Percentiles rank a stretch among this genome's conserved stretches.
These are phyloP conservation scores for Lizonia empirigonia DNA, from an alignment of 2,329 filamentous ascomycete species.

Conservation along the genomic window DNA sequence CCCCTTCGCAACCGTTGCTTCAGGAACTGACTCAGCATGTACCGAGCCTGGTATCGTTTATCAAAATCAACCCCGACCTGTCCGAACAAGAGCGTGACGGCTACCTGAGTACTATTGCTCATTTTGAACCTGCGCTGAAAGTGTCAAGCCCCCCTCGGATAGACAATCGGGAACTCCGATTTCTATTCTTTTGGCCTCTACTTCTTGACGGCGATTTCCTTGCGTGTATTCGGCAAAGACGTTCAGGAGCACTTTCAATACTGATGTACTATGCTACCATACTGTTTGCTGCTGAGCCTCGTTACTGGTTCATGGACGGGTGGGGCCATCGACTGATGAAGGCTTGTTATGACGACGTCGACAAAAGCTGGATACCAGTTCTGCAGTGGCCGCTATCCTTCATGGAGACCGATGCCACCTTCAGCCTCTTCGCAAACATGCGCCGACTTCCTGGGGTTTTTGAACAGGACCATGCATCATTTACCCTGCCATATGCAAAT, in stretches of 20 bases:
- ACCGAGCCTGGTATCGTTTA: slow-evolving; percentile 25
- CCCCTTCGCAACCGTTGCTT: slow-evolving; percentile 38
- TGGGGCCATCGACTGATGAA: slow-evolving; percentile 40
- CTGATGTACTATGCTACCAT: slow-evolving; percentile 49
- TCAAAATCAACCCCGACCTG: slow-evolving; percentile 29
- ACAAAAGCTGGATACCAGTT: slow-evolving; percentile 32
- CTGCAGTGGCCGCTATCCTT: slow-evolving; percentile 38
- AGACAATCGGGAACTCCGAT: slow-evolving; percentile 45
- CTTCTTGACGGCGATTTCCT: slow-evolving; percentile 43
- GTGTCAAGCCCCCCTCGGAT: slow-evolving; percentile 28
- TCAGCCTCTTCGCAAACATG: slow-evolving; percentile 5
- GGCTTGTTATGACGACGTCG: slow-evolving; percentile 28
- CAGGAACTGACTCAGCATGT: slow-evolving; percentile 28
- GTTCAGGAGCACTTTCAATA: slow-evolving; percentile 46
- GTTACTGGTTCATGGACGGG: slow-evolving; percentile 50
- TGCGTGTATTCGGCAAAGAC: slow-evolving; percentile 34
- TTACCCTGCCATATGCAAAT: slow-evolving; percentile 3
- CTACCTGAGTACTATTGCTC: slow-evolving; percentile 23
- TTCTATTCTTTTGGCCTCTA: slow-evolving; percentile 48
- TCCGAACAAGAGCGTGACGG: slow-evolving; percentile 23
- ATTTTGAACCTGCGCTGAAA: slow-evolving; percentile 30
- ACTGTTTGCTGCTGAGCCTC: slow-evolving; percentile 41
- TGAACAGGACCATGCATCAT: neutral
- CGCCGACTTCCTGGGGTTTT: neutral
- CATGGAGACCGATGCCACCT: slow-evolving; percentile 16